Base-by-base conservation (phyloP, 495 filamentous ascomycete species). In the Penicillium bovifimosum region DNA sequence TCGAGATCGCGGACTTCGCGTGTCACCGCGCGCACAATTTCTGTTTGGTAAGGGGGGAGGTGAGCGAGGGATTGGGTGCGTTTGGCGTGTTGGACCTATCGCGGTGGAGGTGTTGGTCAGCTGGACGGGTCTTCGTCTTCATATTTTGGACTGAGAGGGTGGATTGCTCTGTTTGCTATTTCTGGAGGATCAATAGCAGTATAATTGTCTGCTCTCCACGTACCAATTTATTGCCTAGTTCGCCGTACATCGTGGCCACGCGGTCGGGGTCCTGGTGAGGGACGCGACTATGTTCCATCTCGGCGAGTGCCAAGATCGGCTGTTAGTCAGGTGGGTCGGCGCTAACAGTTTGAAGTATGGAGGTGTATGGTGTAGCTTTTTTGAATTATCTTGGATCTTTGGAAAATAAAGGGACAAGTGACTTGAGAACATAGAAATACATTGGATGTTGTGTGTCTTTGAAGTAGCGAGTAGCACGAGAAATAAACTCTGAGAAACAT, bases 1-100 rank as follows among this genome's bases (percentile, higher is more conserved):
- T 96, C 88, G 13, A 98, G 81, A 62, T 96, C 93, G 45, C 93
- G 88, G 13, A 97, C 91, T 77, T 98, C 93, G 56, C 90, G 83
- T 1, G 88, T 87, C 18, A 95, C 86, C 6, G 84, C 80, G 39
- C 91, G 90, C 41, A 96, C 88, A 40, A 95, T 80, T 65, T 97
- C 93, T 9, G 90, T 86, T 65, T 96, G 91, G 69, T 97, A 96
- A 13, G 91, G 86, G 0, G 93, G 95, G 10, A 99, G 84, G 65
- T 95, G 84, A 14, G 83, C 70, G 35, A 99, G 84, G 50, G 88
- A 82, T 73, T 95, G 89, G 33, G 91, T 96, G 57, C 95, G 83
- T 78, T 97, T 97, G 67, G 92, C 95, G 73, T 99, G 90, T 80
- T 93, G 90, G 57, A 91, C 90, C 91, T 96, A 60, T 47, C 28